Conservation (phyloP, 441 rosid genomes). For the Populus tomentosa region DNA sequence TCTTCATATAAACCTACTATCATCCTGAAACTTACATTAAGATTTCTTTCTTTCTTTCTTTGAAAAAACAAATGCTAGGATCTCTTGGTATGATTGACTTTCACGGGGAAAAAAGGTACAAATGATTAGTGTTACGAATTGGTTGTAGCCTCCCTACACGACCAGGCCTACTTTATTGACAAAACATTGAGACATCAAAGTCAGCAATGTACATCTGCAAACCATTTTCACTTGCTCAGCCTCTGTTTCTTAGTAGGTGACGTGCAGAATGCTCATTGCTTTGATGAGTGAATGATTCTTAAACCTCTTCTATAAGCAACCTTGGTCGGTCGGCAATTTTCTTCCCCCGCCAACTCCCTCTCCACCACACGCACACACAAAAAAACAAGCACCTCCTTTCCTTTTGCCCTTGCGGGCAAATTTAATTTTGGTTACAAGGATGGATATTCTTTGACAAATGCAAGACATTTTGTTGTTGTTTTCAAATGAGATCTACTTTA, state of each 20-base stretch:
- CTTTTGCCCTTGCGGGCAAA: background rate
- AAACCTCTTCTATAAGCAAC: constrained; percentile 27
- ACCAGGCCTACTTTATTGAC: constrained; percentile 6
- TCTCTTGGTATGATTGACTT: background rate
- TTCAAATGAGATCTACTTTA: constrained; percentile 7
- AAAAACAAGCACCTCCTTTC: background rate
- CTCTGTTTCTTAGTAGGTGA: background rate
- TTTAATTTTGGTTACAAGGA: constrained; percentile 10
- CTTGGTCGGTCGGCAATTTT: constrained; percentile 27
- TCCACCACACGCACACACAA: background rate
- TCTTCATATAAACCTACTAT: too few species aligned
- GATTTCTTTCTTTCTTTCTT: background rate
- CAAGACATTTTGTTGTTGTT: background rate
- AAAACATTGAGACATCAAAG: background rate
- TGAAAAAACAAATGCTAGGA: background rate
- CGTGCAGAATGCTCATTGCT: constrained; percentile 17
- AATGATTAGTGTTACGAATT: background rate
- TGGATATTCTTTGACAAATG: background rate
- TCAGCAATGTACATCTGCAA: constrained; percentile 16
- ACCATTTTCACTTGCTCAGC: background rate
- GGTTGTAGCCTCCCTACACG: constrained; percentile 1
- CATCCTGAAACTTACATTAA: too few species aligned
- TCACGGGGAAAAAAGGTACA: background rate
- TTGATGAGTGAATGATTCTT: constrained; percentile 18
- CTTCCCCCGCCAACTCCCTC: constrained; percentile 6